Base-by-base conservation (phyloP, 148 eudicot genomes). In the Rhododendron williamsianum region DNA sequence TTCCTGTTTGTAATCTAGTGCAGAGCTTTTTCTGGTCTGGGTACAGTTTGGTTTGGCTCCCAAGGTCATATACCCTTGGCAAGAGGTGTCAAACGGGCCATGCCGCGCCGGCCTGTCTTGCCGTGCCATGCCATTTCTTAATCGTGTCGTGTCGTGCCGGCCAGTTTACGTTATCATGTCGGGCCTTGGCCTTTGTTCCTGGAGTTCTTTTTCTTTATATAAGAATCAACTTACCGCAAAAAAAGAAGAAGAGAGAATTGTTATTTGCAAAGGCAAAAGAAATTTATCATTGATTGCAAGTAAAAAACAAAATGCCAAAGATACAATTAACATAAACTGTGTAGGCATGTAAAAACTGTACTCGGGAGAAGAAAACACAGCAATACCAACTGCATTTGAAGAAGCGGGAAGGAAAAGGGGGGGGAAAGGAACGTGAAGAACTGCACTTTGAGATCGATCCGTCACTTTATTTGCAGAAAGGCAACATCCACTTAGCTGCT, bases 401-500 rank as follows among this genome's bases (percentile, higher is more conserved):
- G 82, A 36, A 51, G 38, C 30, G 41, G 10, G 23, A 21, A 1
- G 43, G 73, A n/a, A 41, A 38, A 4, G 72, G 1, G 33, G 33
- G 4, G 18, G 30, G 25, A 2, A 30, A 33, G 41, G 60, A 72
- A 33, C 16, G 30, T 1, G 9, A 76, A 15, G 76, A 35, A 63
- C 82, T 9, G 48, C 85, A 58, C 63, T 43, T 56, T 76, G 48
- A 74, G 77, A 51, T 76, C 9, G 35, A 60, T 63, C 67, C 25
- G 82, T 49, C 38, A 71, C 21, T 38, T 87, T 78, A 78, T 87
- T 79, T 74, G 35, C 83, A 27, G 21, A 21, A 58, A 33, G 71
- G 25, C 21, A 60, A 88, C 48, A 81, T 52, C 58, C 35, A 3
- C 65, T 48, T 36, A 3, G 45, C 41, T 73, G 83, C n/a, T 45